Percentiles rank a stretch among this genome's conserved stretches.
Conservation (phyloP, 768 basidiomycete genomes). For the Rhizopogon rudus region DNA sequence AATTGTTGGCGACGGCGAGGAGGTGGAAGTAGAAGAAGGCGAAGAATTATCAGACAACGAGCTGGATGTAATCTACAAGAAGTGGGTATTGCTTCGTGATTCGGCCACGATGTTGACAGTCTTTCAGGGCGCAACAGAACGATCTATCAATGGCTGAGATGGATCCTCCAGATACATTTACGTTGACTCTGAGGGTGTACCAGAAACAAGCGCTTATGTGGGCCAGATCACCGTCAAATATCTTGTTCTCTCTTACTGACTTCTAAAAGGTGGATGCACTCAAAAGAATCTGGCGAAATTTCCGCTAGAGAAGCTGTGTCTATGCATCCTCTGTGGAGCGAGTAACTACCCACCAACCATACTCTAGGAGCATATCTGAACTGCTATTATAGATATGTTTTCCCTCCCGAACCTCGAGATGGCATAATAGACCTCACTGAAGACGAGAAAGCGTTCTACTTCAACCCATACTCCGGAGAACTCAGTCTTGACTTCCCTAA, state of each 20-base stretch:
- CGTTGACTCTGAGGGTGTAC: constrained; percentile 73
- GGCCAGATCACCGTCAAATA: constrained; percentile 15
- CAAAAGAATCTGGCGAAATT: constrained; percentile 70
- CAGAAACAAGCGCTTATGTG: constrained; percentile 90
- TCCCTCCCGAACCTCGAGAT: constrained; percentile 55
- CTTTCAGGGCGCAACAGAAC: constrained; percentile 71
- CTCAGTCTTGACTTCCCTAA: constrained; percentile 81
- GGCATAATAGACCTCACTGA: constrained; percentile 74
- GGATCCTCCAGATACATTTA: constrained; percentile 77
- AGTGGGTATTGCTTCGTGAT: constrained; percentile 37
- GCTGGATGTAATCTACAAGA: constrained; percentile 78
- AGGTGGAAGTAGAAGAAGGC: constrained; percentile 77
- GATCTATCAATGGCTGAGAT: constrained; percentile 75
- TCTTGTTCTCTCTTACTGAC: background rate
- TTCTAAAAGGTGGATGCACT: constrained; percentile 81
- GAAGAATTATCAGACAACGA: constrained; percentile 82
- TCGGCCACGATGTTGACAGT: constrained; percentile 4
- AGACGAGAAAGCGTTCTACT: constrained; percentile 79
- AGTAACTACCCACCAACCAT: constrained; percentile 44
- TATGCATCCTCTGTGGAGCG: constrained; percentile 93
- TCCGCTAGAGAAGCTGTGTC: constrained; percentile 65
- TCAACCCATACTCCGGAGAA: constrained; percentile 90
- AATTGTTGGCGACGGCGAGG: constrained; percentile 77
- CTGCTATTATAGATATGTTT: constrained; percentile 54
- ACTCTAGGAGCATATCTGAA: background rate